phyloP scores from a whole-genome alignment of 345 rosid genomes.

The Eucalyptus pauciflora region DNA sequence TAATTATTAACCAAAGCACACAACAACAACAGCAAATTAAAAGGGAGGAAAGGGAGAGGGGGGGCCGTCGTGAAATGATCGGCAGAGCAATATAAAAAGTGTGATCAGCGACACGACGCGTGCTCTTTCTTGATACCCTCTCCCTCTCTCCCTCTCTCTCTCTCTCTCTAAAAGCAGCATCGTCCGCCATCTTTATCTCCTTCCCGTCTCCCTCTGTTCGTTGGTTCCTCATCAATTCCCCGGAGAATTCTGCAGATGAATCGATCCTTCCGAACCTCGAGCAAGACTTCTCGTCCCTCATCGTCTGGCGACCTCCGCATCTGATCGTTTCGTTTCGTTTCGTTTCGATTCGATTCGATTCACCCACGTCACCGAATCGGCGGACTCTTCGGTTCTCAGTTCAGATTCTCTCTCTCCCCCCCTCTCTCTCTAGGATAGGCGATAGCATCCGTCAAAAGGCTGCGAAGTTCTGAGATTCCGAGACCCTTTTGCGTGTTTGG shows the following conservation, averaged over 20 bases:
- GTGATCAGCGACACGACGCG: neutral
- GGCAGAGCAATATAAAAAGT: neutral
- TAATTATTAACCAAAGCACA: neutral
- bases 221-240: neutral
- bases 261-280: neutral
- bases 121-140: neutral
- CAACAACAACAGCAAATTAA: neutral
- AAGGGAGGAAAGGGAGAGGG: neutral
- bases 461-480: neutral
- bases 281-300: neutral
- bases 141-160: neutral
- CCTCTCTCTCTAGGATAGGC: neutral
- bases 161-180: neutral
- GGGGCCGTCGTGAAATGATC: neutral
- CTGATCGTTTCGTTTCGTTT: neutral
- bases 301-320: neutral
- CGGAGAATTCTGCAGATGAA: neutral
- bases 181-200: neutral
- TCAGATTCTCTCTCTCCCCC: neutral
- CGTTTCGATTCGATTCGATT: neutral
- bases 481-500: neutral
- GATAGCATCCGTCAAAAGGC: neutral
- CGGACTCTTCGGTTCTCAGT: neutral
- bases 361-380: neutral
- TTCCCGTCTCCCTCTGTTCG: neutral